Percentiles rank a stretch among this genome's conserved stretches.
These are phyloP conservation scores for Phytopythium aichiense DNA, from an alignment of 352 stramenopile genomes.

Conservation along the genomic window DNA sequence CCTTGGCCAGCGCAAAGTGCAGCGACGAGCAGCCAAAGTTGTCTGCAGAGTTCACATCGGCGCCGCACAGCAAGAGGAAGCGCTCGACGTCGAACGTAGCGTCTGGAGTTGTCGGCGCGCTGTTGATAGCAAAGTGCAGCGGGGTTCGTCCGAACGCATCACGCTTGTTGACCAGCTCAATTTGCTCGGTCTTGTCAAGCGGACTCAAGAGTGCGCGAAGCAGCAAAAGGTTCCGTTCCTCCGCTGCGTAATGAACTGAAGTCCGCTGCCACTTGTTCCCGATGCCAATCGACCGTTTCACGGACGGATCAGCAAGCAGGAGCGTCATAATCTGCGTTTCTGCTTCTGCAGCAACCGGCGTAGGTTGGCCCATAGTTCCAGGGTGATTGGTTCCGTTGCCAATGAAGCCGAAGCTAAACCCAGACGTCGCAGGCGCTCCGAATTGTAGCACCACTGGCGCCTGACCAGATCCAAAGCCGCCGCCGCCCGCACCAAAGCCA, in stretches of 20 bases:
- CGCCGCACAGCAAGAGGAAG: slow-evolving; percentile 50
- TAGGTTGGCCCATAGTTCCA: no score
- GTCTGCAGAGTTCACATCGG: slow-evolving; percentile 47
- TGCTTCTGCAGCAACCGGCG: no score
- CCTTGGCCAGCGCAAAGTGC: slow-evolving; percentile 68
- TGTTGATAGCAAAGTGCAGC: slow-evolving; percentile 69
- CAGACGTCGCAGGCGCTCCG: no score
- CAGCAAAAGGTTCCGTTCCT: slow-evolving; percentile 54
- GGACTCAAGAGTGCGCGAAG: slow-evolving; percentile 41
- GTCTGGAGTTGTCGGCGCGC: slow-evolving; percentile 50
- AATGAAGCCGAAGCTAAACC: no score
- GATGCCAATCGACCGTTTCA: slow-evolving; percentile 33
- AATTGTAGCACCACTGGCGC: no score
- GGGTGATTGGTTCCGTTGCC: no score
- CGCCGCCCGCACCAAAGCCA: no score
- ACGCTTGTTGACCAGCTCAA: slow-evolving; percentile 33
- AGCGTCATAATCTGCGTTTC: background rate
- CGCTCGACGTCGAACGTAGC: slow-evolving; percentile 71
- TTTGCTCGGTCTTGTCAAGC: slow-evolving; percentile 14
- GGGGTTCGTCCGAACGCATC: slow-evolving; percentile 50
- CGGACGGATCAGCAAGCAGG: slow-evolving; percentile 30
- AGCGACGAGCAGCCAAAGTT: slow-evolving; percentile 52
- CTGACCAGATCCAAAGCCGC: no score
- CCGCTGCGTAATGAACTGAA: slow-evolving; percentile 49
- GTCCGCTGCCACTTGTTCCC: slow-evolving; percentile 40